phyloP scores from a whole-genome alignment of 306 rosid genomes.

The Vigna mungo region DNA sequence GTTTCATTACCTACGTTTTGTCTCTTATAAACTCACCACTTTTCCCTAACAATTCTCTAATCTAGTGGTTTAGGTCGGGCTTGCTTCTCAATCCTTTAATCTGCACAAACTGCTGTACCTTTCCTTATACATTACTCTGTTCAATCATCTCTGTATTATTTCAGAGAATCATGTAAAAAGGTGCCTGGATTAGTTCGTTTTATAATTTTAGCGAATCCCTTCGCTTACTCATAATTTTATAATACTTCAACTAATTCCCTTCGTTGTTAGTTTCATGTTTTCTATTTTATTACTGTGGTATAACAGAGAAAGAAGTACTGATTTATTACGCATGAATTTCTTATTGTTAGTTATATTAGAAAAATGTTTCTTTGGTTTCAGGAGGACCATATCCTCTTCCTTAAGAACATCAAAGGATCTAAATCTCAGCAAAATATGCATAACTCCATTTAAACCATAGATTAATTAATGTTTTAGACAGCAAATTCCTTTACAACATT shows the following conservation, averaged over 20 bases:
- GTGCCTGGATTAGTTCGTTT: neutral
- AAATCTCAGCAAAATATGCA: too few relatives aligned
- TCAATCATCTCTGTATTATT: neutral
- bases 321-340: neutral
- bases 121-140: neutral
- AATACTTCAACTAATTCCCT: neutral
- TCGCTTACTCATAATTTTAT: neutral
- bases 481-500: neutral
- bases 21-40: neutral
- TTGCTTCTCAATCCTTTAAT: neutral
- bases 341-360: neutral
- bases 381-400: neutral
- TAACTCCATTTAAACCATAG: neutral
- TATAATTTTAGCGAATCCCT: too few relatives aligned
- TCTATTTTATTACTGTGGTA: neutral
- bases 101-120: neutral
- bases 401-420: too few relatives aligned
- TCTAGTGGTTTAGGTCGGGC: neutral
- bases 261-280: neutral
- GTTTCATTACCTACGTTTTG: neutral
- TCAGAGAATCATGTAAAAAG: neutral
- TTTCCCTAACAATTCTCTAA: conserved; percentile 17
- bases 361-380: neutral
- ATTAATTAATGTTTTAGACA: neutral
- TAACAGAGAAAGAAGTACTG: neutral